Percentiles rank a stretch among this genome's conserved stretches.
phyloP scores from a whole-genome alignment of 306 rosid genomes.

The Calophaca sinica region DNA sequence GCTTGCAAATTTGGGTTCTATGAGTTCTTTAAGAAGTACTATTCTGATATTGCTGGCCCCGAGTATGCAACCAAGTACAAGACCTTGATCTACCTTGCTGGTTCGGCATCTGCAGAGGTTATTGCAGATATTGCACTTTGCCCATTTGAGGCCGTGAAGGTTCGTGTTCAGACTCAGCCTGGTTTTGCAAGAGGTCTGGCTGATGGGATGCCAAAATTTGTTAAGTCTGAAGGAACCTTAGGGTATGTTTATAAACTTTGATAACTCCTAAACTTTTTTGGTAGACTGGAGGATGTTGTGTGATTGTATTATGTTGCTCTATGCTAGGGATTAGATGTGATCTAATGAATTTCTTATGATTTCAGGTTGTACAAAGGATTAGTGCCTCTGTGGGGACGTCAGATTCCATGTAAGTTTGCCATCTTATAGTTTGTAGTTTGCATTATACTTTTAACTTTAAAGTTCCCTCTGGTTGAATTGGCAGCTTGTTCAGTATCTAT shows the following conservation, averaged over 20 bases:
- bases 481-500: neutral
- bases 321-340: constrained; percentile 9
- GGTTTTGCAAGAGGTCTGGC: constrained; percentile 92
- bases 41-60: constrained; percentile 95
- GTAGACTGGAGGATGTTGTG: neutral
- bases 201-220: constrained; percentile 90
- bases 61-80: constrained; percentile 95
- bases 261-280: neutral
- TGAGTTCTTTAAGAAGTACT: constrained; percentile 93
- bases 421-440: constrained; percentile 4
- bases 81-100: constrained; percentile 97
- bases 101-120: constrained; percentile 97
- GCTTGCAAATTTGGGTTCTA: constrained; percentile 98
- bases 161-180: constrained; percentile 97
- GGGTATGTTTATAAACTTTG: constrained; percentile 65
- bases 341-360: constrained; percentile 38
- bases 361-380: constrained; percentile 96
- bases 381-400: constrained; percentile 99
- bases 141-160: constrained; percentile 98
- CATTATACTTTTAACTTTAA: neutral
- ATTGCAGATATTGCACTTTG: constrained; percentile 95
- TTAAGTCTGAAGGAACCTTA: constrained; percentile 81
- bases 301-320: constrained; percentile 4
- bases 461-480: neutral
- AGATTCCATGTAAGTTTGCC: constrained; percentile 89